Base-by-base conservation (phyloP, 2,329 filamentous ascomycete genomes). In the Arachnomyces sp. region DNA sequence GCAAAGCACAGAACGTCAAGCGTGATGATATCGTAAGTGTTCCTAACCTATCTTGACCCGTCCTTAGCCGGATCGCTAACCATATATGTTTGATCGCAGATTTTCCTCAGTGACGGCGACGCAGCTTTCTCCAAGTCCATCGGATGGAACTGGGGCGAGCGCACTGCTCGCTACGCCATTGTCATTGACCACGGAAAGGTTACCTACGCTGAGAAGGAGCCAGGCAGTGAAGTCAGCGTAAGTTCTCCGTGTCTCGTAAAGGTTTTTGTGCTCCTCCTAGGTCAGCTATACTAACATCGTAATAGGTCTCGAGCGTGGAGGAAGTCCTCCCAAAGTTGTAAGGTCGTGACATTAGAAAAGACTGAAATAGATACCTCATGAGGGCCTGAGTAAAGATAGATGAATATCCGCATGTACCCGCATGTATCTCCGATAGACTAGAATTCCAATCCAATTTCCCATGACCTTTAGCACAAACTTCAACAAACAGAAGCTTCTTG, bases 181-280 rank as follows among this genome's bases (percentile, higher is more conserved):
- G 70, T 89, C 54, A 67, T 93, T 52, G 86, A 89, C 68, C 73
- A 93, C 63, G 86, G 86, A 64, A 90, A 86, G 72, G 75, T 94
- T 56, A 72, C 69, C 56, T 93, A 93, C 63, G 84, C 85, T 45
- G 84, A 83, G 66, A 81, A 77, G 55, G 86, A 93, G 69, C 62
- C 60, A 36, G 49, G 45, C 9, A 45, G 47, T 18, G 54, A 52
- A 11, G 46, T 59, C 29, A 54, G 50, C 28, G 53, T 59, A 42
- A 44, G 46, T 51, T 35, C 32, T 35, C n/a, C n/a, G n/a, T n/a
- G n/a, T n/a, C 4, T 3, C 14, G 29, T 42, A 25, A 8, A 33
- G 16, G 28, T 21, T 32, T 29, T 33, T 13, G 17, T 36, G 16
- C 14, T n/a, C n/a, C 33, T 13, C 34, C 9, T 28, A 25, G n/a